Base-by-base conservation (phyloP, 1,284 basidiomycete genomes). In the Ceratobasidium sp. region DNA sequence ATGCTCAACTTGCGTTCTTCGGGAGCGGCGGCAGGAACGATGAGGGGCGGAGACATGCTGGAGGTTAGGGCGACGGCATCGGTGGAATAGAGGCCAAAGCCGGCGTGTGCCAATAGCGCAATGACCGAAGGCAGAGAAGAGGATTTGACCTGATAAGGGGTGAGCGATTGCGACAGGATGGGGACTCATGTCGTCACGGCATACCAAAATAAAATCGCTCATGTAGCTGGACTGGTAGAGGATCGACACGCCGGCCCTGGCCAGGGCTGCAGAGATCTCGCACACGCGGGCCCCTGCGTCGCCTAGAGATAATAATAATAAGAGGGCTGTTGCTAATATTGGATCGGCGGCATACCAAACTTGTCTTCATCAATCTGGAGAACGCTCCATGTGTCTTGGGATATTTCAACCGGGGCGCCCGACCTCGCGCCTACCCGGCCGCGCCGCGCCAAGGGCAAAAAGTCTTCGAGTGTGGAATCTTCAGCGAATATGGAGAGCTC, bases 141-240 rank as follows among this genome's bases (percentile, higher is more conserved):
- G 81, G 92, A 89, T 83, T 92, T 93, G 77, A 93, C 91, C 91
- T 92, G 81, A 62, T 74, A 57, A 46, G 71, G 59, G 57, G 59
- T 74, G 59, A 62, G 59, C 42, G 69, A 74, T 74, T 40, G 59
- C 59, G 71, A 52, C 57, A 74, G 46, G 71, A 74, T 50, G 44
- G 40, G 59, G 15, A 17, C 23, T 20, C 26, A 74, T 74, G 71
- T 57, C 71, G 71, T 74, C 71, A 64, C 71, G 38, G 28, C 90
- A 80, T 82, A 93, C 94, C 80, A 96, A 90, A 69, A 96, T 91
- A 83, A 94, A 95, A 84, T 96, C 94, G 81, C 93, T 92, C 88
- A 92, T 91, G 83, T 95, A 94, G 12, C 92, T 93, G 4, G 93
- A 94, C 83, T 94, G 94, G 83, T 95, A 96, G 5, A 95, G 86